phyloP scores from a whole-genome alignment of 2,329 filamentous ascomycete genomes.

The Aspergillus brunneoviolaceus region DNA sequence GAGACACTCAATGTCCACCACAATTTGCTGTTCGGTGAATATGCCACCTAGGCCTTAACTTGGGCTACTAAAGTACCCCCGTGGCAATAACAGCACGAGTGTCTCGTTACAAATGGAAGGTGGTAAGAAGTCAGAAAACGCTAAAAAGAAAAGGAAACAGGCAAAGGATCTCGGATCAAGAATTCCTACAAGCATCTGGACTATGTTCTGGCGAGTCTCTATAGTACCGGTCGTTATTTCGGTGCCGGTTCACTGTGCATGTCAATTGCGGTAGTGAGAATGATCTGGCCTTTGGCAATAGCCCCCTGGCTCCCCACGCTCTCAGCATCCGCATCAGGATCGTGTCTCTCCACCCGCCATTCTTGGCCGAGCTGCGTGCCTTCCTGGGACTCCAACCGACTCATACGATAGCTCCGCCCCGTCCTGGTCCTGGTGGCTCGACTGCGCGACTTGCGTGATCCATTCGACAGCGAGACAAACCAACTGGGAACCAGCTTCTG shows the following conservation, averaged over 20 bases:
- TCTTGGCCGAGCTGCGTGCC: neutral
- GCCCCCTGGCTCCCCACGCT: conserved; percentile 6
- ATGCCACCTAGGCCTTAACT: too few species aligned
- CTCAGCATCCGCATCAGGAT: neutral
- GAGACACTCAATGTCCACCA: neutral
- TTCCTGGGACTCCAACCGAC: neutral
- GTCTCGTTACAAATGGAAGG: neutral
- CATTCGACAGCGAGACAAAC: neutral
- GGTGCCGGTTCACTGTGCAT: conserved; percentile 5
- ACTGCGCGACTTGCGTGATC: neutral
- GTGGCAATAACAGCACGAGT: too few species aligned
- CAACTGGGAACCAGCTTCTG: neutral
- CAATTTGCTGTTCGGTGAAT: too few species aligned
- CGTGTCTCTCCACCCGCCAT: neutral
- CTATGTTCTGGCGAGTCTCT: neutral
- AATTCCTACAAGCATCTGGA: neutral
- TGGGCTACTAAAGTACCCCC: too few species aligned
- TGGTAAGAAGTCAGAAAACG: neutral
- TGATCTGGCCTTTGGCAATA: conserved; percentile 7
- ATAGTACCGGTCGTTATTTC: neutral
- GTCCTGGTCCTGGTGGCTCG: neutral
- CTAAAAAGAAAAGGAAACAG: too few species aligned
- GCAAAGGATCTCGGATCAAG: too few species aligned
- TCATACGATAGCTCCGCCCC: conserved; percentile 6
- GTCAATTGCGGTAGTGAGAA: conserved; percentile 8